Evolutionary conservation across 441 rosid species (phyloP), one percentile per base, ranked within the genome.

Genomic region (Theobroma grandiflorum): DNA sequence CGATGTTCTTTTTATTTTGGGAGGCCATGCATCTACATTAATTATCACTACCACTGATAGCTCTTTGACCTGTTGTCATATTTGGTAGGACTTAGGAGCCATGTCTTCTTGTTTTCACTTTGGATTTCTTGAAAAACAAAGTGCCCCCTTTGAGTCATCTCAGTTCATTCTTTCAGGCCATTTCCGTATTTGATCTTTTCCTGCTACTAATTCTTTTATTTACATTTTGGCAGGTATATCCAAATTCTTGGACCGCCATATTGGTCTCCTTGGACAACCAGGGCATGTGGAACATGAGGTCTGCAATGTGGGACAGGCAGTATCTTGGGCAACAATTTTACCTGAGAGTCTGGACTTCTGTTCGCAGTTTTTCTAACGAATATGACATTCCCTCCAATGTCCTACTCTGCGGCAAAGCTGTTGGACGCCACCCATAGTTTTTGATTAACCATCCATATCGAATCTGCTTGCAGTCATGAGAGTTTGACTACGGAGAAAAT

Each of bases 281-380:
- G 84, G 99, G 99, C 0, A 94, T 94, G 98, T 94, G 99, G 99
- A 96, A 96, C 78, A 8, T 94, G 89, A 87, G 97, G 86, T 96
- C 99, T 2, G 93, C 99, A 11, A 76, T 82, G 75, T 93, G 99
- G 97, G 97, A 93, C 64, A 89, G 91, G 81, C 97, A 90, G 43
- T 93, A 91, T 80, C 91, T 88, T 0, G 99, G 99, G 71, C 97
- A 94, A 55, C 97, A 95, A 77, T 90, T 94, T 78, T 95, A 95
- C 82, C 89, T 95, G 8, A 87, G 90, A 76, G 99, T 95, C 14
- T 93, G 93, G 93, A 85, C 81, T 79, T 69, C 90, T 16, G 90
- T 79, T 9, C 88, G 84, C n/a, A 93, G 87, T 80, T 91, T 91
- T 6, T 74, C 93, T 2, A 94, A 91, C 78, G 99, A 95, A 83